Base-by-base conservation (phyloP, 1,284 basidiomycete genomes). In the Pterula multifida region DNA sequence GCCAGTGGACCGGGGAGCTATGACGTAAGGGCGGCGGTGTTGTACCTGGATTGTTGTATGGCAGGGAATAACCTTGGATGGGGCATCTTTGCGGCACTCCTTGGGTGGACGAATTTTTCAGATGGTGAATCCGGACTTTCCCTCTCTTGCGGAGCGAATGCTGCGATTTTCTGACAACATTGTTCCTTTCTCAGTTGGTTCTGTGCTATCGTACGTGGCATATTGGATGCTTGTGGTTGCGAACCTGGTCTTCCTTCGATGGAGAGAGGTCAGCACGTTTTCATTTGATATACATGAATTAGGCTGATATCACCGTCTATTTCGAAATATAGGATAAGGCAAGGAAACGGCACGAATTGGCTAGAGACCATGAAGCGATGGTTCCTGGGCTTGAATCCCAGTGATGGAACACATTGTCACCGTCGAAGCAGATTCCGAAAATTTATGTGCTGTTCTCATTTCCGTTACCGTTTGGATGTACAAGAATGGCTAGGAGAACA, bases 1-100 rank as follows among this genome's bases (percentile, higher is more conserved):
- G 90, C 89, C 6, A 76, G 81, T 50, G 91, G 90, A 0, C 89
- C 90, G 0, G 90, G 91, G 2, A 81, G 82, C 3, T 95, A 78
- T 71, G 68, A 78, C 55, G 85, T 92, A 9, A 74, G 74, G 52
- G 85, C 85, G 12, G 89, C 78, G 60, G 86, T 95, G 3, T 94
- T 90, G 90, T 85, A 91, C 62, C 70, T 94, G 49, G 67, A 86
- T 53, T 93, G 89, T 67, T 92, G 90, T 62, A 81, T 79, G 65
- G 79, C 89, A 0, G 75, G 82, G 49, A 68, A 70, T 6, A 44
- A 44, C 23, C n/a, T 24, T 56, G 78, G 82, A 4, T 90, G 86
- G 86, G 68, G 71, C n/a, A 73, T 90, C 55, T 89, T 90, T 63
- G 68, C 70, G 46, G 81, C 81, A 25, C 70, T 88, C 56, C 74